Conservation (phyloP, 805 yeast genomes). For the Scheffersomyces coipomensis region DNA sequence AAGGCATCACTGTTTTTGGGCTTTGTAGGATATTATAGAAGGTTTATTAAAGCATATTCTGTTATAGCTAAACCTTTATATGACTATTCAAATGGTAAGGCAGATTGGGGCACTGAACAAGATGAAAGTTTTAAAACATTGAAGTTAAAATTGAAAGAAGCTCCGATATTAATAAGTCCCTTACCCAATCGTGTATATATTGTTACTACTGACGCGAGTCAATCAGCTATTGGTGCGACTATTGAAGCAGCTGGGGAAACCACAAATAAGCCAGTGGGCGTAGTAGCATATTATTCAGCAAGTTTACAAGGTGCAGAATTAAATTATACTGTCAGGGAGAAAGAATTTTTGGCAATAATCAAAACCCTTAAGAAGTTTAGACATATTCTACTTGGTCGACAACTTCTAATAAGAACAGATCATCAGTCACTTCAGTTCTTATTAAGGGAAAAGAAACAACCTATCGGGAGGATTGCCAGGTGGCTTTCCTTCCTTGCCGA, state of each 20-base stretch:
- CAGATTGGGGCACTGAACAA: too few species aligned
- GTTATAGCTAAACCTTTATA: too few species aligned
- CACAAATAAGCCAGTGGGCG: slow-evolving; percentile 1
- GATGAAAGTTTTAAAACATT: too few species aligned
- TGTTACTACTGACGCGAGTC: slow-evolving; percentile 1
- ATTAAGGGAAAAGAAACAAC: background rate
- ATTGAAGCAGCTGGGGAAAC: background rate
- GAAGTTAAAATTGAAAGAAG: background rate
- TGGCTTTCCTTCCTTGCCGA: background rate
- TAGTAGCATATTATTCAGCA: slow-evolving; percentile 2
- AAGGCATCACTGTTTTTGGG: background rate
- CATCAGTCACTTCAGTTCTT: slow-evolving; percentile 1
- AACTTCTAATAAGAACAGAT: background rate
- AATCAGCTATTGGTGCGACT: background rate
- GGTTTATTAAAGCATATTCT: background rate
- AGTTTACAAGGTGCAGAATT: background rate
- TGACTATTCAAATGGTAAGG: too few species aligned
- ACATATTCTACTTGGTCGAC: background rate
- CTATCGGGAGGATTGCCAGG: background rate
- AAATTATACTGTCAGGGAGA: slow-evolving; percentile 1
- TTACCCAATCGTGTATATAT: background rate
- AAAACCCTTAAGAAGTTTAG: slow-evolving; percentile 1
- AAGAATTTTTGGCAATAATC: slow-evolving; percentile 1
- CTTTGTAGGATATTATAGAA: background rate
- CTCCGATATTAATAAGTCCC: slow-evolving; percentile 1